phyloP scores from a whole-genome alignment of 1,284 basidiomycete genomes.

The Anthracocystis walkeri region DNA sequence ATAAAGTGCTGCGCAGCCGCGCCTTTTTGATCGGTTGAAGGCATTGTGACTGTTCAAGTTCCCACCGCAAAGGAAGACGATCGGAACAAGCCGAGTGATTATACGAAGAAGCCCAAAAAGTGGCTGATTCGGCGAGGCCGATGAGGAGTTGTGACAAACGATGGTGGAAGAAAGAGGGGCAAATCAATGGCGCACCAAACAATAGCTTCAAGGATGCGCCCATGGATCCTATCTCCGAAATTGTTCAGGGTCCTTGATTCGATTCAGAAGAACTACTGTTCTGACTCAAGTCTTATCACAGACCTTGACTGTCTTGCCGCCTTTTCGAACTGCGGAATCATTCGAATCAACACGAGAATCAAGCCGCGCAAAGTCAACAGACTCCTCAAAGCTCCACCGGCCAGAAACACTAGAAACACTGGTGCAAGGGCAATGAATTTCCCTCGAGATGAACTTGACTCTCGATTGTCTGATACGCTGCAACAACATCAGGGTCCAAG shows the following conservation, averaged over 20 bases:
- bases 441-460: conserved; percentile 3
- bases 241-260: conserved; percentile 19
- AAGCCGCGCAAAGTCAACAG: neutral
- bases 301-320: too few species aligned
- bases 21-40: neutral
- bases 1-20: neutral
- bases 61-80: neutral
- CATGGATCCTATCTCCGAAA: conserved; percentile 31
- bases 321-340: too few species aligned
- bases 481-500: conserved; percentile 1
- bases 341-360: too few species aligned
- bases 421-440: neutral
- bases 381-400: neutral
- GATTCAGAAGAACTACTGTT: conserved; percentile 2
- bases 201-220: conserved; percentile 12
- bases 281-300: neutral
- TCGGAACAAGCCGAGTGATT: conserved; percentile 9
- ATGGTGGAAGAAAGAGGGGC: conserved; percentile 5
- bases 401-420: neutral
- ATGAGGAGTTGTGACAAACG: conserved; percentile 1
- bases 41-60: neutral
- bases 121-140: conserved; percentile 4
- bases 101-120: neutral
- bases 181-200: conserved; percentile 5
- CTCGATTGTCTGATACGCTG: too few species aligned